Evolutionary conservation across 2,329 filamentous ascomycete species (phyloP), one percentile per base, ranked within the genome.

Genomic region (Elsinoe ampelina): DNA sequence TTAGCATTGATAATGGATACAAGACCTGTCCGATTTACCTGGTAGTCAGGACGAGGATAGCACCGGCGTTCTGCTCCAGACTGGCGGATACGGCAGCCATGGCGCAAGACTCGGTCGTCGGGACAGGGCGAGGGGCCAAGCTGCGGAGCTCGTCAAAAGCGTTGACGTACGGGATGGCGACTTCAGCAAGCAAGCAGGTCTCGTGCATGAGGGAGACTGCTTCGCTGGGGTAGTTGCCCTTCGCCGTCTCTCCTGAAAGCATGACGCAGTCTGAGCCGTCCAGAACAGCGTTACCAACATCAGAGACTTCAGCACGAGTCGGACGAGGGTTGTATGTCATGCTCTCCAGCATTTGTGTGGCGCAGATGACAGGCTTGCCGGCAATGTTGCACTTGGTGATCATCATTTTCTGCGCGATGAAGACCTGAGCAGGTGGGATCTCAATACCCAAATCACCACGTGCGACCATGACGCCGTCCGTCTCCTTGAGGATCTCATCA

Each of bases 291-390:
- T 98, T 98, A 66, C 93, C 93, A 61, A 98, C 93, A 71, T 98
- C 93, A 70, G 89, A 95, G 72, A 98, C 95, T 80, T 98, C 93
- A 63, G 93, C 93, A 76, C 93, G 90, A 62, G 93, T 98, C 54
- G 93, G 93, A 62, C 93, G 89, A 64, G 93, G 93, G 81, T 98
- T 98, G 82, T 95, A 96, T 75, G 95, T 98, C 93, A 98, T 98
- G 64, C 90, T 95, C 83, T 98, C 93, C 65, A 98, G 83, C 93
- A 98, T 98, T 80, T 98, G 93, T 39, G 93, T 98, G 59, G 93
- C 93, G 76, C 92, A 97, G 73, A 98, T 96, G 73, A 92, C 91
- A 65, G 93, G 93, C 83, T 98, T 98, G 75, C 93, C 93, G 65
- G 90, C 91, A 71, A 96, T 85, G 81, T 98, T 98, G 84, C 93